A percentile compares a stretch with the other conserved stretches of the same genome.
Conservation (phyloP, 2,329 filamentous ascomycete species). For the Beauveria brongniartii region DNA sequence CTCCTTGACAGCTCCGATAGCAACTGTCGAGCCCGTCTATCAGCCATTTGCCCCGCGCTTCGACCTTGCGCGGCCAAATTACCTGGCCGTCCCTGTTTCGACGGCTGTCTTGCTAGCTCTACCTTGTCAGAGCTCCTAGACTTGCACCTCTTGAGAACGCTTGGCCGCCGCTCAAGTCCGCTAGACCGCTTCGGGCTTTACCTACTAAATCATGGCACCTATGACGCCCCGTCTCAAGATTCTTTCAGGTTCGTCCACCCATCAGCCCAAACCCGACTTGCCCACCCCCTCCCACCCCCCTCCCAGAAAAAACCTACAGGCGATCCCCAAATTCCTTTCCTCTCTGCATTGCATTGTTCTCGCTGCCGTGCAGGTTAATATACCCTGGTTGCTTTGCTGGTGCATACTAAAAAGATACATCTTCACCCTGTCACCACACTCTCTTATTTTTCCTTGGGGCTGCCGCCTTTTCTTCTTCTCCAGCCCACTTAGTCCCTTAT, state of each 20-base stretch:
- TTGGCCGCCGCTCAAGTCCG: conserved; percentile 12
- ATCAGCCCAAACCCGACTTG: conserved; percentile 13
- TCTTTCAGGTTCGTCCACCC: conserved; percentile 48
- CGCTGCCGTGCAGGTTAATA: not conserved
- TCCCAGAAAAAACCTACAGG: conserved; percentile 8
- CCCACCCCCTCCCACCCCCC: conserved; percentile 9
- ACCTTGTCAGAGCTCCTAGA: not conserved
- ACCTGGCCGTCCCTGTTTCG: not conserved
- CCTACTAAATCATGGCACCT: conserved; percentile 46
- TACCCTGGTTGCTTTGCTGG: conserved; percentile 7
- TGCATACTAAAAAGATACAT: conserved; percentile 5
- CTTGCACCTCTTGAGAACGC: conserved; percentile 1
- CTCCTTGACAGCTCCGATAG: not conserved
- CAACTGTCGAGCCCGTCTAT: not conserved
- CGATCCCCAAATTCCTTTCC: not conserved
- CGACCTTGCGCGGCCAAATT: not conserved
- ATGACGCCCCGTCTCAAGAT: conserved; percentile 51
- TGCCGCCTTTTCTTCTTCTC: not conserved
- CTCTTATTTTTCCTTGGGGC: not conserved
- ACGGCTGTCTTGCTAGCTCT: not conserved
- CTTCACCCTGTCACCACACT: not conserved
- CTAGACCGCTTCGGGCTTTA: conserved; percentile 30
- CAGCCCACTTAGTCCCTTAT: conserved; percentile 7
- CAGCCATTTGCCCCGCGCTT: not conserved
- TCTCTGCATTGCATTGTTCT: conserved; percentile 7